Evolutionary conservation across 2,329 filamentous ascomycete species (phyloP).

Genomic region (Clonostachys rhizophaga): DNA sequence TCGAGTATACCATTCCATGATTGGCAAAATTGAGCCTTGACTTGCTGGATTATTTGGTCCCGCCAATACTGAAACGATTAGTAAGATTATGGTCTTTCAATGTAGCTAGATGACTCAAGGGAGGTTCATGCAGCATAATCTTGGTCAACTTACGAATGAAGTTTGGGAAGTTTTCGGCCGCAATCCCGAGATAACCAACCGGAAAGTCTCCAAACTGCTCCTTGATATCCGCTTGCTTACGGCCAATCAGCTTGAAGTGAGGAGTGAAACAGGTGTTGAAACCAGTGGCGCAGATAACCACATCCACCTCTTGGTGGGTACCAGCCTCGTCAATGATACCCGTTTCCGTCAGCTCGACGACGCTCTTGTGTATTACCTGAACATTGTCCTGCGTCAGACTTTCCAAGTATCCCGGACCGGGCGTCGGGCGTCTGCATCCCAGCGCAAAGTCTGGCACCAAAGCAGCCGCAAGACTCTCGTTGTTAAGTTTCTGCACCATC

Average conservation of each 20-base stretch:
- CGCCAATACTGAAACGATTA: conserved; percentile 20
- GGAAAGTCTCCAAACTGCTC: conserved; percentile 47
- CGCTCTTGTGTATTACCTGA: conserved; percentile 40
- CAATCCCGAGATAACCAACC: conserved; percentile 42
- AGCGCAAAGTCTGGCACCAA: conserved; percentile 40
- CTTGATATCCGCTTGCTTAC: conserved; percentile 32
- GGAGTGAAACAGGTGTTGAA: conserved; percentile 47
- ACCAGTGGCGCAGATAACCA: conserved; percentile 17
- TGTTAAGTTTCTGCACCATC: conserved; percentile 24
- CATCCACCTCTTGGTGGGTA: conserved; percentile 42
- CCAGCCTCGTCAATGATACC: conserved; percentile 43
- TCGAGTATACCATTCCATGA: neutral
- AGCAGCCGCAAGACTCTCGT: conserved; percentile 25
- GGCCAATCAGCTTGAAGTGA: conserved; percentile 38
- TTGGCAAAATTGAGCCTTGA: neutral
- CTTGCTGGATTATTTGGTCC: neutral
- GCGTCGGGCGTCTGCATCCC: conserved; percentile 39
- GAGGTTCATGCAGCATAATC: conserved; percentile 2
- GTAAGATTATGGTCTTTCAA: conserved; percentile 36
- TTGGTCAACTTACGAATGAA: neutral
- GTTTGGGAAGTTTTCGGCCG: conserved; percentile 43
- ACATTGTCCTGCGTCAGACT: conserved; percentile 37
- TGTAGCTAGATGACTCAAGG: conserved; percentile 42
- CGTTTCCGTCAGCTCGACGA: conserved; percentile 20
- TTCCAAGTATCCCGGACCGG: conserved; percentile 40